Conservation (phyloP, 1,284 basidiomycete species). For the Leccinum solheimii region DNA sequence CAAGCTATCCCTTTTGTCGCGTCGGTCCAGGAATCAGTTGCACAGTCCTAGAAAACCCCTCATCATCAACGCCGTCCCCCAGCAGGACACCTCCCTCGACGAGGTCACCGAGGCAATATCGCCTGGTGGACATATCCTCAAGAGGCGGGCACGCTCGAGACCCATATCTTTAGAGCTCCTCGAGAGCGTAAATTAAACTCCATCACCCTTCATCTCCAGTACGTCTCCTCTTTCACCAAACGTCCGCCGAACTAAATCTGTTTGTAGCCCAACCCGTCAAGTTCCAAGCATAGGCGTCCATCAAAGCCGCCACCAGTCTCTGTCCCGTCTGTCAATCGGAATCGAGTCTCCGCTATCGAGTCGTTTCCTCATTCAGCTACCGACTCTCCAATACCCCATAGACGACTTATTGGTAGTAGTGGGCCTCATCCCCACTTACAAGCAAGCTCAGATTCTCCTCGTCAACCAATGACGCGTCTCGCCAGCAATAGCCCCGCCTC, state of each 20-base stretch:
- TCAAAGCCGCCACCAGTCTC: constrained; percentile 26
- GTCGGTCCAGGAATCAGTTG: constrained; percentile 29
- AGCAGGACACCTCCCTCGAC: constrained; percentile 41
- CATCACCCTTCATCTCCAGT: constrained; percentile 46
- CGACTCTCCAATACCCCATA: constrained; percentile 50
- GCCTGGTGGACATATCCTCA: constrained; percentile 69
- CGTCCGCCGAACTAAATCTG: constrained; percentile 9
- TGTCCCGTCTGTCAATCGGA: constrained; percentile 36
- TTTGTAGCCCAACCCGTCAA: constrained; percentile 23
- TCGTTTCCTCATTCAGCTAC: constrained; percentile 31
- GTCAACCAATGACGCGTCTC: constrained; percentile 37
- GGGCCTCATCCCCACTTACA: constrained; percentile 26
- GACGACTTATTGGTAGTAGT: constrained; percentile 41
- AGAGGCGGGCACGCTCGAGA: constrained; percentile 66
- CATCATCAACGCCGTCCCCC: constrained; percentile 34
- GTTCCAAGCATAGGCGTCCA: constrained; percentile 15
- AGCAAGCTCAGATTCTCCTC: constrained; percentile 27
- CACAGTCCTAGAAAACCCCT: constrained; percentile 29
- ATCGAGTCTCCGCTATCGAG: constrained; percentile 19
- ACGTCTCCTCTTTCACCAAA: constrained; percentile 19
- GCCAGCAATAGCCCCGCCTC: constrained; percentile 59
- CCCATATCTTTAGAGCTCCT: constrained; percentile 67
- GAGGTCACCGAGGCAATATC: constrained; percentile 69
- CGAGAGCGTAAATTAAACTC: constrained; percentile 46
- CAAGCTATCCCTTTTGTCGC: constrained; percentile 26